Evolutionary conservation across 345 rosid species (phyloP).

Genomic region (Erucastrum elatum): DNA sequence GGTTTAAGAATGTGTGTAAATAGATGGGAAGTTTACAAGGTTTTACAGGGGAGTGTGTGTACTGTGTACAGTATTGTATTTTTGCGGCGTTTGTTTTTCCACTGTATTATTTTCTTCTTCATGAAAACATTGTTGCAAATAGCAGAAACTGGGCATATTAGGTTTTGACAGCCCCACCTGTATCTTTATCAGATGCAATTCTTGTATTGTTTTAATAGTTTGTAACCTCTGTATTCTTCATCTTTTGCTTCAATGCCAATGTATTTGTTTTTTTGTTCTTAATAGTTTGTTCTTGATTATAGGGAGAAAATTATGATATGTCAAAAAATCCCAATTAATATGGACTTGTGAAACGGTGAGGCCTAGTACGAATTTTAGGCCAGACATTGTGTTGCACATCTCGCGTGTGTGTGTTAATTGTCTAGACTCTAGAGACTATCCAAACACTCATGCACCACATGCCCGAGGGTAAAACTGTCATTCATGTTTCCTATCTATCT

Average conservation of each 20-base stretch:
- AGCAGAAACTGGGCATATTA: conserved; percentile 28
- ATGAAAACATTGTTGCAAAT: conserved; percentile 33
- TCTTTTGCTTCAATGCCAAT: conserved; percentile 4
- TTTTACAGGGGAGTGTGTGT: conserved; percentile 36
- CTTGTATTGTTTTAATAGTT: conserved; percentile 33
- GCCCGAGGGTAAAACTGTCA: conserved; percentile 4
- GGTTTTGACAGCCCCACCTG: conserved; percentile 35
- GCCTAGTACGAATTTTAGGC: too few species aligned
- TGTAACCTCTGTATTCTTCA: conserved; percentile 30
- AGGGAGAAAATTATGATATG: not conserved
- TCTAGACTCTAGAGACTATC: not conserved
- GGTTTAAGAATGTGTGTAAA: conserved; percentile 39
- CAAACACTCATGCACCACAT: conserved; percentile 17
- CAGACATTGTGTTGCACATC: too few species aligned
- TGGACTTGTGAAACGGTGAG: too few species aligned
- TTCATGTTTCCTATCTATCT: conserved; percentile 13
- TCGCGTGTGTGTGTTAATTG: not conserved
- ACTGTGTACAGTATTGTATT: conserved; percentile 39
- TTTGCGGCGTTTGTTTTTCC: conserved; percentile 19
- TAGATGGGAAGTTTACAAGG: conserved; percentile 37
- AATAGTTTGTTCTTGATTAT: not conserved
- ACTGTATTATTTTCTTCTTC: conserved; percentile 1
- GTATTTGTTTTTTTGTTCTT: not conserved
- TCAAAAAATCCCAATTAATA: not conserved
- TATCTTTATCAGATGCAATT: conserved; percentile 29